Conservation (phyloP, 495 filamentous ascomycete genomes). For the Hypomontagnella monticulosa region DNA sequence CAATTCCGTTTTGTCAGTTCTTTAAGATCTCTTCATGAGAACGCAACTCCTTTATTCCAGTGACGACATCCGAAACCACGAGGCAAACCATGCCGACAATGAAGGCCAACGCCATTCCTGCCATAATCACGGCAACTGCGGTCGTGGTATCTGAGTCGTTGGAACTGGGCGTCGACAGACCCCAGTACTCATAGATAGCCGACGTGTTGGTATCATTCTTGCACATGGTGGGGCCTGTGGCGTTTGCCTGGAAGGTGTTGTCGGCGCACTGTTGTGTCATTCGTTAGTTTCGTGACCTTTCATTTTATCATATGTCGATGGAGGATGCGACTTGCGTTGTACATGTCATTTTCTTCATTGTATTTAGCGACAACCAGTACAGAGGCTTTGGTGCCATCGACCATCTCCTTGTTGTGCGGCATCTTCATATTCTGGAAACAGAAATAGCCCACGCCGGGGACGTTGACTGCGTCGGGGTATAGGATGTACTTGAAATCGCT, state of each 20-base stretch:
- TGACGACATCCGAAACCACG: constrained; percentile 52
- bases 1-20: constrained; percentile 13
- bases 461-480: constrained; percentile 64
- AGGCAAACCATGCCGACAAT: constrained; percentile 64
- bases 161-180: background rate
- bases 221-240: constrained; percentile 57
- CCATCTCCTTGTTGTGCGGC: constrained; percentile 47
- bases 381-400: constrained; percentile 61
- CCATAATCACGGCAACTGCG: constrained; percentile 4
- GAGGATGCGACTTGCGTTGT: constrained; percentile 62
- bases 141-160: background rate
- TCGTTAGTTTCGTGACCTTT: constrained; percentile 17
- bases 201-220: constrained; percentile 56
- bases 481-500: constrained; percentile 65
- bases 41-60: constrained; percentile 24
- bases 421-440: constrained; percentile 63
- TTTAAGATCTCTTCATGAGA: background rate
- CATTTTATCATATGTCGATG: constrained; percentile 9
- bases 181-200: constrained; percentile 32
- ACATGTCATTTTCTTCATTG: constrained; percentile 60
- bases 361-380: constrained; percentile 68
- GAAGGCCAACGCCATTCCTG: constrained; percentile 54
- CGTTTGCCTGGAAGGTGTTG: constrained; percentile 63
- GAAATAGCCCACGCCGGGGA: constrained; percentile 68
- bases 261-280: constrained; percentile 64